Conservation (phyloP, 352 stramenopile genomes). For the Phytopythium litorale region DNA sequence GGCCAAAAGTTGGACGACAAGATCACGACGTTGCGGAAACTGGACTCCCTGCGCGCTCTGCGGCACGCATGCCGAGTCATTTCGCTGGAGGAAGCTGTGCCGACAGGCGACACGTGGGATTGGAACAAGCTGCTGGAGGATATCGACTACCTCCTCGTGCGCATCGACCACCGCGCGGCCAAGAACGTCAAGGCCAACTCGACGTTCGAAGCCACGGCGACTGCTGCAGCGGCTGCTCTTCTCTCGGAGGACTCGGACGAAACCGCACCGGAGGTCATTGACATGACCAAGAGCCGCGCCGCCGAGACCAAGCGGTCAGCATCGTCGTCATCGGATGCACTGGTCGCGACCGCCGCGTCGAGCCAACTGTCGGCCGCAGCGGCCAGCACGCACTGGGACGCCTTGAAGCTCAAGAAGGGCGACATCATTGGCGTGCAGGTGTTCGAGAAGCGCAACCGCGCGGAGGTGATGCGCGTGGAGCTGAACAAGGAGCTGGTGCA, state of each 20-base stretch:
- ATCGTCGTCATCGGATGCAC: not conserved
- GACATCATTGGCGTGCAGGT: slow-evolving; percentile 72
- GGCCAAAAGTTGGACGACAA: slow-evolving; percentile 34
- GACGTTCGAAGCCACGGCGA: slow-evolving; percentile 20
- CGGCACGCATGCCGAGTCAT: slow-evolving; percentile 59
- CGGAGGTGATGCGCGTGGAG: slow-evolving; percentile 58
- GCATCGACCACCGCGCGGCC: slow-evolving; percentile 48
- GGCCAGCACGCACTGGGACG: slow-evolving; percentile 57
- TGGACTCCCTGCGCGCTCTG: slow-evolving; percentile 60
- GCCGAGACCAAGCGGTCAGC: not conserved
- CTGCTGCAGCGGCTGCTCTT: slow-evolving; percentile 18
- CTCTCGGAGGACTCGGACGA: slow-evolving; percentile 23
- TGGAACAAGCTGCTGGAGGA: slow-evolving; percentile 76
- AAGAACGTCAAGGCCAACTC: slow-evolving; percentile 28
- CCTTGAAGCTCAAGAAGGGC: slow-evolving; percentile 50
- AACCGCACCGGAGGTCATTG: slow-evolving; percentile 10
- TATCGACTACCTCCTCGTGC: slow-evolving; percentile 60
- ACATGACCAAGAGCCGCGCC: not conserved
- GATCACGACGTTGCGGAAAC: slow-evolving; percentile 50
- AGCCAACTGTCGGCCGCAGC: slow-evolving; percentile 12
- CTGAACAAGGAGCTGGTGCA: slow-evolving; percentile 71
- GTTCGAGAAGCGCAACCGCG: slow-evolving; percentile 70
- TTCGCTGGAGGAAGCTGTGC: slow-evolving; percentile 62
- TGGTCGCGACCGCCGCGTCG: not conserved
- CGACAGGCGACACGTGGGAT: slow-evolving; percentile 74